Conservation (phyloP, 2,329 filamentous ascomycete species). For the Sporothrix brunneoviolacea region DNA sequence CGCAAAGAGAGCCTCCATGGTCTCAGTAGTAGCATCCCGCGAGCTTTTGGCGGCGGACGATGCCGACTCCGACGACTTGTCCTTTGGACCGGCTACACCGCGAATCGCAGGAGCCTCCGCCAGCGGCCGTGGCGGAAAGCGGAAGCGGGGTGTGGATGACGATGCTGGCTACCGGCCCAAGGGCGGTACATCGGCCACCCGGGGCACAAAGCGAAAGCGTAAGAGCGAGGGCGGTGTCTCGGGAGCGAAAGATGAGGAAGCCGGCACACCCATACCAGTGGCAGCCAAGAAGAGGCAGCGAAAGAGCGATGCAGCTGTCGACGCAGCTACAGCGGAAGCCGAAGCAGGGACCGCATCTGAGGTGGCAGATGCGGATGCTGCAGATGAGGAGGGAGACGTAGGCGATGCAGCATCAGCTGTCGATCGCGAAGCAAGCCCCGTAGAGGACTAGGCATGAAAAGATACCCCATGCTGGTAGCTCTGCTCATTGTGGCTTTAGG, state of each 20-base stretch:
- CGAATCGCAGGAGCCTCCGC: slow-evolving; percentile 15
- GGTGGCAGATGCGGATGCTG: background rate
- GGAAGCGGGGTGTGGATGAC: slow-evolving; percentile 44
- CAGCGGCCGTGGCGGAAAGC: slow-evolving; percentile 38
- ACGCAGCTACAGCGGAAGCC: background rate
- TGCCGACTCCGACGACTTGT: slow-evolving; percentile 18
- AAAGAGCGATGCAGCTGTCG: slow-evolving; percentile 23
- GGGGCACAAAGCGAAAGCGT: slow-evolving; percentile 52
- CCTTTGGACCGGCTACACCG: slow-evolving; percentile 16
- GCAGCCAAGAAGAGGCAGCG: slow-evolving; percentile 23
- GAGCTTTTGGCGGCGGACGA: slow-evolving; percentile 21
- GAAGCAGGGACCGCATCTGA: too few species aligned
- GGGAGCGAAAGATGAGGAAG: slow-evolving; percentile 27
- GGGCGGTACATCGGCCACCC: slow-evolving; percentile 40
- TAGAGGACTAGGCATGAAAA: too few species aligned
- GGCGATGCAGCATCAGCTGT: too few species aligned
- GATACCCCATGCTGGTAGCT: too few species aligned
- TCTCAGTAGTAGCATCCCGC: slow-evolving; percentile 12
- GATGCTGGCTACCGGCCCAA: slow-evolving; percentile 55
- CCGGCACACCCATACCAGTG: slow-evolving; percentile 1
- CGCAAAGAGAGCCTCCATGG: slow-evolving; percentile 25
- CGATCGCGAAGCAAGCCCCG: too few species aligned
- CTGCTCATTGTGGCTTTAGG: too few species aligned
- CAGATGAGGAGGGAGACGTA: background rate
- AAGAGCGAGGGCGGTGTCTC: slow-evolving; percentile 39